These are phyloP conservation scores for Lipomyces yamanashiensis DNA, from an alignment of 805 yeast genomes.

Conservation along the genomic window DNA sequence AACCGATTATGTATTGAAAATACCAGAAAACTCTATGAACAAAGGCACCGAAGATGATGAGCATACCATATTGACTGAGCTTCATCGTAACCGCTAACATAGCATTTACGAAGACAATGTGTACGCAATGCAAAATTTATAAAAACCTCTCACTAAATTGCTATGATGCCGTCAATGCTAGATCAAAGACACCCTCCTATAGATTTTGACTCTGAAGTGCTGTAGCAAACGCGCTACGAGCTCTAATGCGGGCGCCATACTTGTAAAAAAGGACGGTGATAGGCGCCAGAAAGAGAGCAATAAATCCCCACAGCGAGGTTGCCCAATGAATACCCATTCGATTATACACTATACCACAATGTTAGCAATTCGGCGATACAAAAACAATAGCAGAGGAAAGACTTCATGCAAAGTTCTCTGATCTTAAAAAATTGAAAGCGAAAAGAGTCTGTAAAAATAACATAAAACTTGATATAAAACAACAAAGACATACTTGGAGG, in stretches of 20 bases:
- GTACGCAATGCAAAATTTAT: no score
- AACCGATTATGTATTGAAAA: no score
- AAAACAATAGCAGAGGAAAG: not conserved
- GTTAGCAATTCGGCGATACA: not conserved
- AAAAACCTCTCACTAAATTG: no score
- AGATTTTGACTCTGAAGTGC: conserved; percentile 16
- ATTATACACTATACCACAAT: conserved; percentile 52
- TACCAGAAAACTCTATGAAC: no score
- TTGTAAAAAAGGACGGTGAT: conserved; percentile 59
- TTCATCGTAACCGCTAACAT: no score
- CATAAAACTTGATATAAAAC: not conserved
- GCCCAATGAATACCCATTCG: conserved; percentile 62
- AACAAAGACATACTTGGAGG: conserved; percentile 28
- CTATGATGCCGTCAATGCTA: no score
- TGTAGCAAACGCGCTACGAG: conserved; percentile 37
- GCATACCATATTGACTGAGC: no score
- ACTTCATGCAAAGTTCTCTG: not conserved
- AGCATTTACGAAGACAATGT: no score
- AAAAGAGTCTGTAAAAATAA: conserved; percentile 23
- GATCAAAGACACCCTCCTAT: not conserved
- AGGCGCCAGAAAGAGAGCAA: conserved; percentile 58
- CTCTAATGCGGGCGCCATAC: conserved; percentile 52
- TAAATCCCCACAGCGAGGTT: conserved; percentile 62
- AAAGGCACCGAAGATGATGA: no score
- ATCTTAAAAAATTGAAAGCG: not conserved